Base-by-base conservation (phyloP, 371 early-diverging fungal genomes). In the Pancytospora philotis region DNA sequence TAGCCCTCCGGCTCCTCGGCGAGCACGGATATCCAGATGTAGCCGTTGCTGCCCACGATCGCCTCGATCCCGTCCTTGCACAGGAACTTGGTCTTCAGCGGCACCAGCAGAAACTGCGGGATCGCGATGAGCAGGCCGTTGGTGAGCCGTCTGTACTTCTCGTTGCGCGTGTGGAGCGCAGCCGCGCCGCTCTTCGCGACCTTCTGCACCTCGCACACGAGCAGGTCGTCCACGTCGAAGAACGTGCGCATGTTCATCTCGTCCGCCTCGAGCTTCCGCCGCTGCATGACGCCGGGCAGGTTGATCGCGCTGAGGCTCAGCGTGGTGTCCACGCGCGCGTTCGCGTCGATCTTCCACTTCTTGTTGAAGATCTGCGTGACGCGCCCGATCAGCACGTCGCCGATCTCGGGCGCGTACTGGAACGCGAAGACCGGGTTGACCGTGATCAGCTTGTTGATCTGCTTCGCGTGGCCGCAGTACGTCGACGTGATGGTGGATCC, bases 301-400 rank as follows among this genome's bases (percentile, higher is more conserved):
- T 90, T 92, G 69, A 98, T 87, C 0, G 95, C 87, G 38, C 92
- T 90, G 58, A 98, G 83, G 59, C 89, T 82, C 35, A 96, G 80
- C 27, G 88, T 84, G 2, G 87, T 90, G 77, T 95, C 93, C 75
- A 87, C 88, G 39, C 87, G 85, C 31, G 89, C 85, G 76, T 88
- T 89, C 37, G 92, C 86, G 78, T 95, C 94, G 0, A 95, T 89
- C 73, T 88, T 89, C 98, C 98, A 98, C 74, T 94, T 87, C 82
- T 88, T 93, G 59, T 61, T 72, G n/a, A 74, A 81, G 56, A 90
- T 88, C 72, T 90, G 91, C 28, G 87, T 88, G 36, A 98, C 88
- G 48, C 96, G 83, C 0, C 96, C 97, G 1, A 98, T 91, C 0
- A 98, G 89, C 52, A 95, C 90, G 83, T 98, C 96, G 55, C 98